Percentiles rank a stretch among this genome's conserved stretches.
These are phyloP conservation scores for Diplogelasinospora grovesii DNA, from an alignment of 495 filamentous ascomycete species.

Conservation along the genomic window DNA sequence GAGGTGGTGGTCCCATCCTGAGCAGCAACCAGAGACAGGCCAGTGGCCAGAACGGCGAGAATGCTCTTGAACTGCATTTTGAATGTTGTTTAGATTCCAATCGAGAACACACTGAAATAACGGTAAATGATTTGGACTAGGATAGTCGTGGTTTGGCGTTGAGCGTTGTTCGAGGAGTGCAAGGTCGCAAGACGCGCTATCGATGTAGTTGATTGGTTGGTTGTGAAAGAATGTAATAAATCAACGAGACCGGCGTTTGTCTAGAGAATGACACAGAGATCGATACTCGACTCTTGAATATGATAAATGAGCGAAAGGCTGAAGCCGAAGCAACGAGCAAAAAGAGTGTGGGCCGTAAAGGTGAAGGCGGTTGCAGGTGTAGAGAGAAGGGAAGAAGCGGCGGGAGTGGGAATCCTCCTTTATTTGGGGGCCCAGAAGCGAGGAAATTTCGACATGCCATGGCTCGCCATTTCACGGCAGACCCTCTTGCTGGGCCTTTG, in stretches of 20 bases:
- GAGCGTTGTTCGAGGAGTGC: too few relatives aligned
- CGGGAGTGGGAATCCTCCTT: conserved; percentile 15
- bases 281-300: too few relatives aligned
- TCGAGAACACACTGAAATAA: not conserved
- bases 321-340: conserved; percentile 22
- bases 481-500: too few relatives aligned
- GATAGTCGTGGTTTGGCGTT: too few relatives aligned
- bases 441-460: conserved; percentile 2
- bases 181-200: not conserved
- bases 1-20: conserved; percentile 26
- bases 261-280: conserved; percentile 1
- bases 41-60: conserved; percentile 25
- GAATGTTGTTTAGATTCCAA: conserved; percentile 9
- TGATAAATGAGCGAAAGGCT: conserved; percentile 22
- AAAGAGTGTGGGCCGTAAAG: conserved; percentile 28
- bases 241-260: conserved; percentile 8
- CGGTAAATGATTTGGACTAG: not conserved
- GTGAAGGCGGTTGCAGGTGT: conserved; percentile 15
- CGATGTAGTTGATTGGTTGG: not conserved
- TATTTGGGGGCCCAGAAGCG: conserved; percentile 14
- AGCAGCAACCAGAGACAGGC: conserved; percentile 22
- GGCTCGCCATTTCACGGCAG: too few relatives aligned
- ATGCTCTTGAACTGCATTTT: conserved; percentile 35
- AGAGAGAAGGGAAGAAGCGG: conserved; percentile 13
- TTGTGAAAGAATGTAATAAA: not conserved